Evolutionary conservation across 495 filamentous ascomycete species (phyloP).

Genomic region (Pyronema domesticum): DNA sequence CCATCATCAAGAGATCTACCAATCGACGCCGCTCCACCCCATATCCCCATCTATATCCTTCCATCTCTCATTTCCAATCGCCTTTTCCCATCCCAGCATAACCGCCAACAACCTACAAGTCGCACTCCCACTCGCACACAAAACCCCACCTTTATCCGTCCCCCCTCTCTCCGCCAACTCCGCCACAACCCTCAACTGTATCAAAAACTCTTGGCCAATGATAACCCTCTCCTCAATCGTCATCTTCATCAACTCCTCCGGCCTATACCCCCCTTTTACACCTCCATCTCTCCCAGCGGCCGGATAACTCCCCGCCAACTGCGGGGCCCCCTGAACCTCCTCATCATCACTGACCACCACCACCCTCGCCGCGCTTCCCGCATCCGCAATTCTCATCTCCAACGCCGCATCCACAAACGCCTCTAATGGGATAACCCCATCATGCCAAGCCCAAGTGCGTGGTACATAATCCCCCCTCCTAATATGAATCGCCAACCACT

Average conservation of each 20-base stretch:
- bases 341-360: slow-evolving; percentile 58
- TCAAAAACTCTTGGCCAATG: slow-evolving; percentile 51
- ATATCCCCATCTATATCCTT: slow-evolving; percentile 54
- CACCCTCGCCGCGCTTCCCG: slow-evolving; percentile 11
- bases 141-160: neutral
- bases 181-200: slow-evolving; percentile 52
- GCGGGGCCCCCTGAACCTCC: slow-evolving; percentile 39
- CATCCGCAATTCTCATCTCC: too few species aligned
- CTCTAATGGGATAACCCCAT: slow-evolving; percentile 50
- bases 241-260: slow-evolving; percentile 4
- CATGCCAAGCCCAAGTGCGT: slow-evolving; percentile 48
- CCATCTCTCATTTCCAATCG: slow-evolving; percentile 40
- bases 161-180: slow-evolving; percentile 9
- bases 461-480: slow-evolving; percentile 45
- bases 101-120: slow-evolving; percentile 51
- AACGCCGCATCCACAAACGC: slow-evolving; percentile 32
- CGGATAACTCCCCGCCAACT: slow-evolving; percentile 33
- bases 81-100: slow-evolving; percentile 62
- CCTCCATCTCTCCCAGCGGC: slow-evolving; percentile 45
- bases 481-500: slow-evolving; percentile 48
- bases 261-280: slow-evolving; percentile 32
- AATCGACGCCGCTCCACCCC: slow-evolving; percentile 35
- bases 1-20: slow-evolving; percentile 9
- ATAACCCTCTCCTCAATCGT: slow-evolving; percentile 30
- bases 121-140: slow-evolving; percentile 33